Percentiles rank a stretch among this genome's conserved stretches.
Evolutionary conservation across 1,139 yeast genomes (phyloP).

Genomic region (Nadsonia starkeyi-henricii): DNA sequence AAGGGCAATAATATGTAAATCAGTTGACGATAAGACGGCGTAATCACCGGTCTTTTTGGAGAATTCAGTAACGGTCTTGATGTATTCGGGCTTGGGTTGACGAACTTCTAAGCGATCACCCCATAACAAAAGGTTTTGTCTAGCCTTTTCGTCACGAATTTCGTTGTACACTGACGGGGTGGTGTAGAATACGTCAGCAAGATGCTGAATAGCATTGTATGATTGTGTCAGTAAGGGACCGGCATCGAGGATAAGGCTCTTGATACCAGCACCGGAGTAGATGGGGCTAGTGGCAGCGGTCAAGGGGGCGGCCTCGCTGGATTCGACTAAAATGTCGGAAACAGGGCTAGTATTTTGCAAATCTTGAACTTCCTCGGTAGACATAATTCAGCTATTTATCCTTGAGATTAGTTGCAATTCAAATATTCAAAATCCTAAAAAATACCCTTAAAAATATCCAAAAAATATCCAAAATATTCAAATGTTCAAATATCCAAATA

Average conservation of each 20-base stretch:
- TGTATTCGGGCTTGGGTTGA: conserved; percentile 58
- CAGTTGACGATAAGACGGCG: conserved; percentile 76
- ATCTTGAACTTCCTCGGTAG: background rate
- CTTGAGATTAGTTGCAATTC: too few species aligned
- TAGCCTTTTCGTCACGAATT: conserved; percentile 71
- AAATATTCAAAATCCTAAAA: too few species aligned
- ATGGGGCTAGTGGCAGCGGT: background rate
- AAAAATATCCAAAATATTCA: too few species aligned
- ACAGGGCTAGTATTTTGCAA: background rate
- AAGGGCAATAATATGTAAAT: conserved; percentile 81
- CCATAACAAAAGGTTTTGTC: conserved; percentile 69
- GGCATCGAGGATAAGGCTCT: conserved; percentile 68
- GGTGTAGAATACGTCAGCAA: conserved; percentile 60
- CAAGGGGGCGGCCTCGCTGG: background rate
- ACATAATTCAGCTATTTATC: background rate
- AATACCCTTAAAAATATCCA: too few species aligned
- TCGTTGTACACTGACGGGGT: conserved; percentile 87
- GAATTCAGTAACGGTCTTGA: conserved; percentile 56
- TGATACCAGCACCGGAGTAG: conserved; percentile 7
- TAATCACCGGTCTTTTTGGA: conserved; percentile 86
- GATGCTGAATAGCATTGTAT: conserved; percentile 56
- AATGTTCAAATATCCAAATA: too few species aligned
- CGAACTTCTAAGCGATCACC: conserved; percentile 39
- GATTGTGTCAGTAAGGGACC: conserved; percentile 86
- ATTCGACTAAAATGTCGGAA: background rate